A percentile compares a stretch with the other conserved stretches of the same genome.
Conservation (phyloP, 2,329 filamentous ascomycete genomes). For the Calonectria multiphialidica region DNA sequence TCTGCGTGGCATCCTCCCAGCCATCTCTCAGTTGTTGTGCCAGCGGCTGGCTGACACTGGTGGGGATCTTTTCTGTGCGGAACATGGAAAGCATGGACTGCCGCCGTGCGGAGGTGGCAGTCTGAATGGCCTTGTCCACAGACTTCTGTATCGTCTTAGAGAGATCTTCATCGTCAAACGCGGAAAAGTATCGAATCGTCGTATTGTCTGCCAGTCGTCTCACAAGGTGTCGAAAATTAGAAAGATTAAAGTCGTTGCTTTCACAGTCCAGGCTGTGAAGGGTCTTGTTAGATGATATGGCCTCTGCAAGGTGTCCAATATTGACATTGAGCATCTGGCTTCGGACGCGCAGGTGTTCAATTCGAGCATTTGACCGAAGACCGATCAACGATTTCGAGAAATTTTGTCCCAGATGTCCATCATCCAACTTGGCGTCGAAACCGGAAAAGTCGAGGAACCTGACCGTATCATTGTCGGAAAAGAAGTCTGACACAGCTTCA, state of each 20-base stretch:
- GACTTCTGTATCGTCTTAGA: constrained; percentile 50
- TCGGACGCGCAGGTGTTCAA: constrained; percentile 65
- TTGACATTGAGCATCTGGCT: constrained; percentile 68
- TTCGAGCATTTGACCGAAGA: constrained; percentile 56
- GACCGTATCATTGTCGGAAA: constrained; percentile 63
- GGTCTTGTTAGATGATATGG: constrained; percentile 61
- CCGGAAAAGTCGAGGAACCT: constrained; percentile 69
- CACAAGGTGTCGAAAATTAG: constrained; percentile 61
- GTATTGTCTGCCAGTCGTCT: constrained; percentile 57
- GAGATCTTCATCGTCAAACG: constrained; percentile 54
- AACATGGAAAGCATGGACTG: constrained; percentile 51
- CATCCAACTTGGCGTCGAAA: constrained; percentile 68
- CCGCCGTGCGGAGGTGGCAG: constrained; percentile 44
- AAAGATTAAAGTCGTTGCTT: constrained; percentile 66
- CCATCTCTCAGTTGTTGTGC: constrained; percentile 53
- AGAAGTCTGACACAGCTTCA: constrained; percentile 61
- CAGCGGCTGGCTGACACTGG: constrained; percentile 46
- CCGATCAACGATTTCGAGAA: constrained; percentile 64
- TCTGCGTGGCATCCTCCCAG: constrained; percentile 52
- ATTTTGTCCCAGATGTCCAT: constrained; percentile 66
- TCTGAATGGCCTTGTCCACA: constrained; percentile 45
- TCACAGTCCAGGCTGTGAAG: constrained; percentile 67
- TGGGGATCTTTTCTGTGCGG: constrained; percentile 46
- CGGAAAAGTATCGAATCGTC: constrained; percentile 59
- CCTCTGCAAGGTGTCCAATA: constrained; percentile 64